Evolutionary conservation across 768 basidiomycete genomes (phyloP).

Genomic region (Baorangia bicolor): DNA sequence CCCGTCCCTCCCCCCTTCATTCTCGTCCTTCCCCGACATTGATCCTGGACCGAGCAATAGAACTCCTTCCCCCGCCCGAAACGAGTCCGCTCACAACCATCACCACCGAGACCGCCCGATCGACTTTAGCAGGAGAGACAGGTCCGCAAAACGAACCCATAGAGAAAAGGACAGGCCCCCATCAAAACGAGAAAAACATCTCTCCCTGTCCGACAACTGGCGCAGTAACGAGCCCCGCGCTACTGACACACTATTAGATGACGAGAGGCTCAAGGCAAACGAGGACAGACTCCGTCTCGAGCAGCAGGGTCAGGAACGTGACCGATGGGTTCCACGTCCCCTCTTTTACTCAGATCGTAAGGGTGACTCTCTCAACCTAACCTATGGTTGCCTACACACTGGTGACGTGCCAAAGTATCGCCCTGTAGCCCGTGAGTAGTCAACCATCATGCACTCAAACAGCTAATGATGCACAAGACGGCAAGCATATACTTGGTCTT

Average conservation of each 20-base stretch:
- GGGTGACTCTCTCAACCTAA: constrained; percentile 64
- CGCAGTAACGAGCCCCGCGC: constrained; percentile 14
- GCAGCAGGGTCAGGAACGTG: constrained; percentile 17
- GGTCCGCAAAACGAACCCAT: constrained; percentile 19
- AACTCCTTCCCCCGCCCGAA: constrained; percentile 14
- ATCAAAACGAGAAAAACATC: constrained; percentile 31
- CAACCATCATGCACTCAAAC: constrained; percentile 22
- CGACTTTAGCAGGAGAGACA: constrained; percentile 21
- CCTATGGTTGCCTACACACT: constrained; percentile 62
- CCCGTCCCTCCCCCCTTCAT: constrained; percentile 59
- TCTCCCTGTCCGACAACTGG: constrained; percentile 28
- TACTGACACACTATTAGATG: constrained; percentile 19
- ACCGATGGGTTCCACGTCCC: constrained; percentile 29
- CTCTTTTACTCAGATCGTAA: constrained; percentile 64
- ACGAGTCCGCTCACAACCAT: constrained; percentile 14
- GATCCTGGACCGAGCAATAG: constrained; percentile 42
- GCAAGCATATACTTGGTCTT: constrained; percentile 62
- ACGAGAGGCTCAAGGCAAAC: constrained; percentile 33
- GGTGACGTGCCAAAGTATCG: constrained; percentile 68
- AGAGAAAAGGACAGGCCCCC: constrained; percentile 32
- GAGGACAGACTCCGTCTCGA: constrained; percentile 34
- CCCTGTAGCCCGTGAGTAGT: constrained; percentile 52
- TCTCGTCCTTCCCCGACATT: constrained; percentile 69
- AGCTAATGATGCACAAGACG: constrained; percentile 49
- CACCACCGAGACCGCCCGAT: constrained; percentile 12